Evolutionary conservation across 768 basidiomycete genomes (phyloP).

Genomic region (Hirschioporus abietinus): DNA sequence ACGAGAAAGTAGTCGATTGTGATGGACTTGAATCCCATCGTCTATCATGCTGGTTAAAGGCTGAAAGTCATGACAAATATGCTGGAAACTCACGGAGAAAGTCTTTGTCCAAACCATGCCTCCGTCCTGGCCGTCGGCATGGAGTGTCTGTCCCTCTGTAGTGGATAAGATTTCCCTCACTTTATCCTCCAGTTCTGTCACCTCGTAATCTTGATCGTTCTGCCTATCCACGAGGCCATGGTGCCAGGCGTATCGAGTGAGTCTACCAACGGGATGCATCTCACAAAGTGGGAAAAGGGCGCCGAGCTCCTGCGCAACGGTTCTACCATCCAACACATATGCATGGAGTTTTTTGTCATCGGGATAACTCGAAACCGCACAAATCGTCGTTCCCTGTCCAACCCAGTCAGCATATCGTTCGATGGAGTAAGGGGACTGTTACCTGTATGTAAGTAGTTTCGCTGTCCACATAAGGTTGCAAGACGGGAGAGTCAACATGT

Average conservation of each 20-base stretch:
- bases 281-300: background rate
- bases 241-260: background rate
- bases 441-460: no score
- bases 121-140: background rate
- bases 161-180: background rate
- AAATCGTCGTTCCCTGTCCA: background rate
- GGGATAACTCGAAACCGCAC: background rate
- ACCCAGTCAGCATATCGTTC: no score
- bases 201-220: background rate
- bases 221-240: background rate
- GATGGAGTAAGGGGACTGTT: no score
- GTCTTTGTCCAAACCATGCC: background rate
- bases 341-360: background rate
- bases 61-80: no score
- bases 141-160: background rate
- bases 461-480: no score
- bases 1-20: background rate
- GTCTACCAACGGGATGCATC: background rate
- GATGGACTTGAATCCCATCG: background rate
- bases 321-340: background rate
- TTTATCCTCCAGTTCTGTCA: background rate
- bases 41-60: no score
- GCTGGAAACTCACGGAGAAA: background rate
- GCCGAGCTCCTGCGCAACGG: background rate
- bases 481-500: no score